Base-by-base conservation (phyloP, 2,329 filamentous ascomycete species). In the Ceratocystis harringtonii region DNA sequence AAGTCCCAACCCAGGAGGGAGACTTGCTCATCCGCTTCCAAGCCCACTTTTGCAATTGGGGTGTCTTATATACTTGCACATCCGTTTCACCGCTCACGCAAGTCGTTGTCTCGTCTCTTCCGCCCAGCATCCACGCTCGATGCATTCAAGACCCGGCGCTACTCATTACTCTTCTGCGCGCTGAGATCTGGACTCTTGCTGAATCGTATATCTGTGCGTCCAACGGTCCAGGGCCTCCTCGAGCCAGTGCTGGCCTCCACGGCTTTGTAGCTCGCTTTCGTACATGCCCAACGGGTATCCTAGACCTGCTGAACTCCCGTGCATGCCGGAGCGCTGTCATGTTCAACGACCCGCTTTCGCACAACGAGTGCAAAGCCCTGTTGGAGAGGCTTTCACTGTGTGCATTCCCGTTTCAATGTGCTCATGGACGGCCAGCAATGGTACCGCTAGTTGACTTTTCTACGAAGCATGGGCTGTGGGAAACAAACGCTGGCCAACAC, bases 311-410 rank as follows among this genome's bases (percentile, higher is more conserved):
- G 3, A 86, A 90, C 71, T 91, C 88, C 0, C 81, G 87, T 65
- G 84, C 89, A 1, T 94, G 89, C 71, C 80, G 88, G 64, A 89
- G 87, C 80, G 88, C 90, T 1, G 85, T 94, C 72, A 92, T 92
- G 88, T 95, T 95, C 75, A 92, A 92, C 70, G 90, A 95, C 70
- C 71, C 76, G 5, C 75, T 94, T 6, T 78, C 78, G 0, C 68
- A 72, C 0, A 74, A 78, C 0, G 79, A 90, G 68, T 92, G 89
- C 69, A 69, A 75, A 8, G 71, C 73, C 0, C 73, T 94, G 43
- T 72, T 92, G 0, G 68, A 65, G 1, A 78, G 78, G 2, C 75
- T 94, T n/a, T 79, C 81, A 0, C 71, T 70, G 0, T 91, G 87
- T 69, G 79, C 78, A 0, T 89, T 92, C 68, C 89, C 90, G 0